Evolutionary conservation across 2,329 filamentous ascomycete genomes (phyloP), one percentile per base, ranked within the genome.

Genomic region (Bipolaris oryzae): DNA sequence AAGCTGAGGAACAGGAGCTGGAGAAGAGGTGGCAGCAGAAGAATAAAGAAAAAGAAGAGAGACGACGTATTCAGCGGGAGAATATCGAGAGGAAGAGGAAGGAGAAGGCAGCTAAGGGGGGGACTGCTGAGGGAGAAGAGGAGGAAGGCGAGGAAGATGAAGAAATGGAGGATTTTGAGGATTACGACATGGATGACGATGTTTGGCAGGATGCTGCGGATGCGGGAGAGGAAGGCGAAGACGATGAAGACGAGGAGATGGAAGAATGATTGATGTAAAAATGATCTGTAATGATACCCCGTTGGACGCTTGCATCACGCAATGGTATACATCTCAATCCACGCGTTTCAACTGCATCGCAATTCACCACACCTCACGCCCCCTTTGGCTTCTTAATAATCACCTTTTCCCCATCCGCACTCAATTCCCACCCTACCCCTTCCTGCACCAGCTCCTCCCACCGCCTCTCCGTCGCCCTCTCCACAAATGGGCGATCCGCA

Each of bases 81-180:
- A 98, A 98, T 67, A 86, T 99, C 1, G 92, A 96, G 78, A 89
- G 84, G 78, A 98, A 97, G 81, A 86, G 84, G 76, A 86, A 88
- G 71, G 83, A 85, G 52, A 85, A 73, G 44, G 77, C 73, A 39
- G 53, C 38, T 13, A 49, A 46, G 38, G 54, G 50, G 5, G 74
- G 74, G 16, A 74, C 74, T 13, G 80, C 76, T 4, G 79, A 77
- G 13, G 75, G 75, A 20, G 72, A 73, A 2, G 81, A 82, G 15
- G 80, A 80, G 15, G 80, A 80, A n/a, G 81, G 82, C 34, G 80
- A 84, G 58, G 81, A 81, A 47, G 78, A 77, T 41, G 79, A 77
- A 39, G 79, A 78, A 46, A 77, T 79, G 52, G 80, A 79, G 61
- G 52, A 55, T 34, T 38, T 16, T 63, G 77, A 81, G 20, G 80